phyloP scores from a whole-genome alignment of 2,329 filamentous ascomycete species.

The Diaporthe longicolla region DNA sequence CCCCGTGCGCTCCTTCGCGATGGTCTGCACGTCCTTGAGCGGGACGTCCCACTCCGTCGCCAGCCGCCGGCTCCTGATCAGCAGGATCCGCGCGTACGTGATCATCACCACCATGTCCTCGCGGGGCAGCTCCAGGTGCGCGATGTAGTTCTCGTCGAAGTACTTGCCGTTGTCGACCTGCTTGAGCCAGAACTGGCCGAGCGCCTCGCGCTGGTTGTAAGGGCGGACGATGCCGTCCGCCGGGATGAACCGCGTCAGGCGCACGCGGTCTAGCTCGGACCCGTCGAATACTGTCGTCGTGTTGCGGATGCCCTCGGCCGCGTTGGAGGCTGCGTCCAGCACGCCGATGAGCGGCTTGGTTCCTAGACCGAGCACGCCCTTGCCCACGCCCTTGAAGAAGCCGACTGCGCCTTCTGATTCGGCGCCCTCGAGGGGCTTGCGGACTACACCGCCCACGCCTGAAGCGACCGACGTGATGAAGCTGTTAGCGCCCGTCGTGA shows the following conservation, averaged over 20 bases:
- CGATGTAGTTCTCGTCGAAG: constrained; percentile 98
- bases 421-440: constrained; percentile 94
- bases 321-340: constrained; percentile 95
- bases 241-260: constrained; percentile 92
- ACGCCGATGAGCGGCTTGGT: constrained; percentile 98
- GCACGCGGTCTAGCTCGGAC: constrained; percentile 92
- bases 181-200: constrained; percentile 99
- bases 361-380: constrained; percentile 92
- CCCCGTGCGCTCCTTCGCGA: constrained; percentile 95
- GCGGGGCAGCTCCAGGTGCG: constrained; percentile 90
- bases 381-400: constrained; percentile 98
- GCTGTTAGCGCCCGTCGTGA: constrained; percentile 94
- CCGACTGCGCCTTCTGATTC: constrained; percentile 95
- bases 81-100: constrained; percentile 88
- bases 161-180: constrained; percentile 97
- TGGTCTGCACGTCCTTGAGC: constrained; percentile 95
- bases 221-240: constrained; percentile 94
- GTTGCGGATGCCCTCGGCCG: constrained; percentile 97
- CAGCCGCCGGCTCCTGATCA: constrained; percentile 88
- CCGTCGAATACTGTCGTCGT: constrained; percentile 98
- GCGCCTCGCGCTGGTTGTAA: constrained; percentile 93
- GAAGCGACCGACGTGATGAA: constrained; percentile 93
- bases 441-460: constrained; percentile 91
- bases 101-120: constrained; percentile 93
- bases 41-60: constrained; percentile 96